These are phyloP conservation scores for Neophaeococcomyces mojaviensis DNA, from an alignment of 2,329 filamentous ascomycete species.

Conservation along the genomic window DNA sequence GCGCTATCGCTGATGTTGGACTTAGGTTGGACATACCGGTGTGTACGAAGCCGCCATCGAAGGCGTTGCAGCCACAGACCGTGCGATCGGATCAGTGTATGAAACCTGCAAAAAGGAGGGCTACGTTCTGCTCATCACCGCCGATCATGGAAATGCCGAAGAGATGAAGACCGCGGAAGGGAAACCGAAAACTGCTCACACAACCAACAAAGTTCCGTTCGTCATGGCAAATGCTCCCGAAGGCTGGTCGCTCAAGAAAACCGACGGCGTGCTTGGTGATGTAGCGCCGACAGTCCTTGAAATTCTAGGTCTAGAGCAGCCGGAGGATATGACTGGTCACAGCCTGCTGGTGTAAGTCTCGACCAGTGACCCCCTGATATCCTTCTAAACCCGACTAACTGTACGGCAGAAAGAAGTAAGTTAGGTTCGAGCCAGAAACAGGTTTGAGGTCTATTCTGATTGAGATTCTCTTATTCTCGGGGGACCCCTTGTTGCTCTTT, in stretches of 20 bases:
- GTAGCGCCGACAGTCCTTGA: slow-evolving; percentile 91
- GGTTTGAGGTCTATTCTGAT: not conserved
- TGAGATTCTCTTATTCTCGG: not conserved
- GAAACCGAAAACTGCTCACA: slow-evolving; percentile 96
- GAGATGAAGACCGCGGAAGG: slow-evolving; percentile 97
- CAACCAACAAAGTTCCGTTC: slow-evolving; percentile 94
- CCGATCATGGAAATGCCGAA: slow-evolving; percentile 96
- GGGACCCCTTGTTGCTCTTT: not conserved
- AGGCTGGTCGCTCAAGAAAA: slow-evolving; percentile 78
- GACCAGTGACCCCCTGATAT: too few species aligned
- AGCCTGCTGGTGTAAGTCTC: slow-evolving; percentile 70
- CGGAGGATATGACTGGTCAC: slow-evolving; percentile 82
- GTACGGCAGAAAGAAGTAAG: not conserved
- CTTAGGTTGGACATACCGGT: slow-evolving; percentile 7
- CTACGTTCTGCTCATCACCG: slow-evolving; percentile 90
- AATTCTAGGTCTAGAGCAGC: slow-evolving; percentile 83
- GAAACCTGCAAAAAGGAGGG: slow-evolving; percentile 89
- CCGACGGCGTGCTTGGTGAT: slow-evolving; percentile 85
- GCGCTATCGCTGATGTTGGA: too few species aligned
- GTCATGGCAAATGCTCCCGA: slow-evolving; percentile 95
- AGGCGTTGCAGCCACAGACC: slow-evolving; percentile 78
- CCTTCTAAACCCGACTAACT: not conserved
- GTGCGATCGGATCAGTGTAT: slow-evolving; percentile 85
- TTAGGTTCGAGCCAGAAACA: not conserved
- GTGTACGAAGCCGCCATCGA: slow-evolving; percentile 91